Evolutionary conservation across 2,329 filamentous ascomycete genomes (phyloP), one percentile per base, ranked within the genome.

Genomic region (Colletotrichum phormii): DNA sequence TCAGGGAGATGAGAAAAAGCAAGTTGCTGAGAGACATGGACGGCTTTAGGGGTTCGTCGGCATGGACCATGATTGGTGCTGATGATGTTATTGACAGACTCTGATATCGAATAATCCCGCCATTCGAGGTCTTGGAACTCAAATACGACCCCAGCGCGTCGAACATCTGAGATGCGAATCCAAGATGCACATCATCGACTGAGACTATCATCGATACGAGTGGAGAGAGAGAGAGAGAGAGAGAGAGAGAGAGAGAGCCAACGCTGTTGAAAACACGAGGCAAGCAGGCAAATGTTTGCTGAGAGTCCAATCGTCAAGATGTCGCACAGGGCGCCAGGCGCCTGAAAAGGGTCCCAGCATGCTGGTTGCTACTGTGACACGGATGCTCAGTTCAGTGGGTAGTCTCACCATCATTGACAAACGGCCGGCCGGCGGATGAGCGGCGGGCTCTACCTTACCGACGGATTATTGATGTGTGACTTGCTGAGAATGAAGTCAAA

Each of bases 271-370:
- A 29, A 55, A 55, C 53, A 55, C 15, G 24, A 29, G 15, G 18
- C 24, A n/a, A 49, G 37, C 13, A n/a, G 31, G 22, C 18, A 49
- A 49, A 12, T 24, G 31, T 55, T 29, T 64, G 49, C 29, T 64
- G 33, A 42, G 53, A 24, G 37, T 42, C 37, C 22, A 18, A 64
- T 24, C 15, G 46, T 24, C 9, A 29, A n/a, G 15, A 53, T 46
- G 62, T 64, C 12, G 51, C 62, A 64, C 62, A 55, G 62, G 33
- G 62, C 62, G 62, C 15, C 22, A 42, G 62, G 26, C 51, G 24
- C 51, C 51, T 55, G 33, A 64, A 55, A 46, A 64, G 5, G 33
- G 6, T 55, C 13, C 62, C 62, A 64, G 24, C 37, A n/a, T 22
- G 22, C 51, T 42, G 62, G 62, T 46, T 54, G 24, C n/a, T 55